Conservation (phyloP, 192 early-diverging fungal genomes). For the Backusella westeae region DNA sequence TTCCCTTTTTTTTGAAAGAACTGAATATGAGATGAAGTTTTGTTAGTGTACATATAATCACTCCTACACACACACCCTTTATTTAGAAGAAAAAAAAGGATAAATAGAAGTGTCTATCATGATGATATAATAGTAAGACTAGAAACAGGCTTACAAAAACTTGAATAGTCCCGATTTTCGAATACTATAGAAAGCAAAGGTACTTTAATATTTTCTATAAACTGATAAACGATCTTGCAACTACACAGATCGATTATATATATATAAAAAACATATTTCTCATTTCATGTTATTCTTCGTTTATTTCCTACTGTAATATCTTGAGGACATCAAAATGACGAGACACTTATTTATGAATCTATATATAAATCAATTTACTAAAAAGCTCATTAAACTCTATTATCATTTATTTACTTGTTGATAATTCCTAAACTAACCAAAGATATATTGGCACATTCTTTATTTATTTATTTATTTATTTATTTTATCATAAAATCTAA, state of each 20-base stretch:
- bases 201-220: not conserved
- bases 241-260: not conserved
- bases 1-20: not conserved
- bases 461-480: conserved; percentile 4
- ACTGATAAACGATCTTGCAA: not conserved
- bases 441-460: not conserved
- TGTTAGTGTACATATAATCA: not conserved
- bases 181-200: not conserved
- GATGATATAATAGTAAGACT: not conserved
- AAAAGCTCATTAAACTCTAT: not conserved
- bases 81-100: not conserved
- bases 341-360: not conserved
- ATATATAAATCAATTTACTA: not conserved
- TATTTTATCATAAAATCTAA: not conserved
- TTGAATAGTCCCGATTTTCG: not conserved
- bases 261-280: not conserved
- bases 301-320: no score
- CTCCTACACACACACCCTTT: not conserved
- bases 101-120: not conserved
- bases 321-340: no score
- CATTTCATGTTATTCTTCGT: not conserved
- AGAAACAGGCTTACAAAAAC: not conserved
- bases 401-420: not conserved
- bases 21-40: not conserved
- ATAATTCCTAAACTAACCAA: not conserved